Evolutionary conservation across 2,329 filamentous ascomycete species (phyloP).

Genomic region (Dothistroma septosporum): DNA sequence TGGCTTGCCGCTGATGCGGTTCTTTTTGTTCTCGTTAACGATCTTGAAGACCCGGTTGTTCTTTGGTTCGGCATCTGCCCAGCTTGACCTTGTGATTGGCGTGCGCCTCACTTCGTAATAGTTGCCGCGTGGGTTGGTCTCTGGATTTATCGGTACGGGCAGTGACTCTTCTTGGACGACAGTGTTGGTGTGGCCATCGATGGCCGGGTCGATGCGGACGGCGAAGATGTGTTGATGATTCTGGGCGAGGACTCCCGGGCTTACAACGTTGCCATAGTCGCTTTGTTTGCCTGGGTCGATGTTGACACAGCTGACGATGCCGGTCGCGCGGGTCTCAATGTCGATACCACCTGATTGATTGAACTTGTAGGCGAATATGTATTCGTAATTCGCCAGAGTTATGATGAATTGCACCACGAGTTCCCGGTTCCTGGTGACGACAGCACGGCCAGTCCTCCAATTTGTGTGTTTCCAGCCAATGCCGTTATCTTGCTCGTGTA

Average conservation of each 20-base stretch:
- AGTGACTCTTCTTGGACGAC: slow-evolving; percentile 52
- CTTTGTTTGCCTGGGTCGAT: slow-evolving; percentile 53
- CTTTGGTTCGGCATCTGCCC: slow-evolving; percentile 36
- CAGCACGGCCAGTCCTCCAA: slow-evolving; percentile 59
- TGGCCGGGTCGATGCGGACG: slow-evolving; percentile 60
- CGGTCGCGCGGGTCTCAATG: slow-evolving; percentile 61
- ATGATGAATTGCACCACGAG: slow-evolving; percentile 65
- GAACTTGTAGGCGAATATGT: slow-evolving; percentile 62
- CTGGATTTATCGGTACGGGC: slow-evolving; percentile 44
- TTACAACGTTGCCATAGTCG: slow-evolving; percentile 54
- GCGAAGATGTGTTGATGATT: slow-evolving; percentile 70
- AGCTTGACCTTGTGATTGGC: slow-evolving; percentile 20
- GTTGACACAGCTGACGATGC: slow-evolving; percentile 60
- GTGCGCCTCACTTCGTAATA: slow-evolving; percentile 52
- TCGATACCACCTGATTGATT: slow-evolving; percentile 60
- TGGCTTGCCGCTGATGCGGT: slow-evolving; percentile 45
- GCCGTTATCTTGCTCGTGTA: slow-evolving; percentile 67
- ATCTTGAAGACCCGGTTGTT: slow-evolving; percentile 57
- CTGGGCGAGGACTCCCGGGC: slow-evolving; percentile 60
- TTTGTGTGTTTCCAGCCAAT: slow-evolving; percentile 70
- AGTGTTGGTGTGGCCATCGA: slow-evolving; percentile 56
- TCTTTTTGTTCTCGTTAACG: slow-evolving; percentile 46
- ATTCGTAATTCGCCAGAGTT: slow-evolving; percentile 63
- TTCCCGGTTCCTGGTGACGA: slow-evolving; percentile 58
- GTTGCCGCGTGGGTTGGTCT: slow-evolving; percentile 60